Evolutionary conservation across 2,329 filamentous ascomycete genomes (phyloP).

Genomic region (Capronia americana): DNA sequence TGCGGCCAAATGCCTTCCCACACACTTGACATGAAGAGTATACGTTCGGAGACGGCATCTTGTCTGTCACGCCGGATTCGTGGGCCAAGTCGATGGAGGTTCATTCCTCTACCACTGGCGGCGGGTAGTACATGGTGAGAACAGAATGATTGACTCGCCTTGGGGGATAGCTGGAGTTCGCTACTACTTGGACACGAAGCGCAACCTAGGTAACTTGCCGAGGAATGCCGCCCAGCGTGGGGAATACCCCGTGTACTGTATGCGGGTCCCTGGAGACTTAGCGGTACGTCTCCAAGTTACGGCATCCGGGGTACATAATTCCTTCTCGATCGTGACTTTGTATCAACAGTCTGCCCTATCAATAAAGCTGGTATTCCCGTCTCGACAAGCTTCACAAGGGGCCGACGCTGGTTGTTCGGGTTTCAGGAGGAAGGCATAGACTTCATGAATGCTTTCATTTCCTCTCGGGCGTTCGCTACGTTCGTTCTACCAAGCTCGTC

Average conservation of each 20-base stretch:
- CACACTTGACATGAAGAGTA: slow-evolving; percentile 3
- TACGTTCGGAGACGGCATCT: too few species aligned
- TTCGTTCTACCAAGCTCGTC: too few species aligned
- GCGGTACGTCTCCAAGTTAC: too few species aligned
- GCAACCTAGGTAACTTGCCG: too few species aligned
- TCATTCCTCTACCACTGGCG: neutral
- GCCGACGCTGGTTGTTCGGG: slow-evolving; percentile 5
- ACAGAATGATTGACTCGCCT: neutral
- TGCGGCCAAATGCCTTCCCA: slow-evolving; percentile 7
- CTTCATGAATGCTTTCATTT: neutral
- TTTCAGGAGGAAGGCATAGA: neutral
- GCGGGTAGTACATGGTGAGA: neutral
- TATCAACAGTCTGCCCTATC: neutral
- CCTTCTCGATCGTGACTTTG: neutral
- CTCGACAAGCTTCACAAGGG: neutral
- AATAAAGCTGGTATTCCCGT: neutral
- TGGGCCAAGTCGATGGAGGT: neutral
- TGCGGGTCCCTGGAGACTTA: too few species aligned
- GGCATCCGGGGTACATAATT: too few species aligned
- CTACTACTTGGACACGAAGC: too few species aligned
- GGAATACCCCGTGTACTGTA: too few species aligned
- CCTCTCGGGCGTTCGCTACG: too few species aligned
- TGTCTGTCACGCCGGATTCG: too few species aligned
- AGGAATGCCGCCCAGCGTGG: too few species aligned
- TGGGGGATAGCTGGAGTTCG: too few species aligned